Base-by-base conservation (phyloP, 352 stramenopile species). In the Pythium rishiriense region DNA sequence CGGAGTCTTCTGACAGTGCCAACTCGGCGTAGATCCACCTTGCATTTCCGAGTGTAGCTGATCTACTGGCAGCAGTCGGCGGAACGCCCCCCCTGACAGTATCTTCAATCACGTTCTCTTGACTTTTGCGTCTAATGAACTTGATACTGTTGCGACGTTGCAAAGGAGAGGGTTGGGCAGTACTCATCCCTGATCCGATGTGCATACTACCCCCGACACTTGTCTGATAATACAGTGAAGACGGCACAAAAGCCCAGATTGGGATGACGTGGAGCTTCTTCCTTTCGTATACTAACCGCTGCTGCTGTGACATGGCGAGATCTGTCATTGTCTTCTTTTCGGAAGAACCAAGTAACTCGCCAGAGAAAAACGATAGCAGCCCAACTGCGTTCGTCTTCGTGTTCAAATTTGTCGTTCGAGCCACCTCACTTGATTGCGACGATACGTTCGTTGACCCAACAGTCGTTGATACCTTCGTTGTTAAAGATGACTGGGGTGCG, bases 1-100 rank as follows among this genome's bases (percentile, higher is more conserved):
- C 70, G 28, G 68, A 62, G 24, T 78, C 39, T 8, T 60, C 62
- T 5, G 54, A 28, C 14, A 63, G 14, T 25, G 62, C 64, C 21
- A 90, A 31, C 50, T 90, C 77, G 2, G 54, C 73, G 55, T 90
- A 90, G 7, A 90, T 69, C 81, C 81, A 87, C 4, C 46, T 50
- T 8, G 59, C 19, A 9, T 25, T 66, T 11, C 31, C 54, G 33
- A 69, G 46, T 11, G 62, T 64, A 3, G 54, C 37, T 24, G 51
- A 8, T 28, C 12, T 55, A 9, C 51, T 53, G 4, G n/a, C 17
- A 35, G 5, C 52, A 7, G 25, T 26, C 0, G 25, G 49, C 10
- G 17, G 9, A 14, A n/a, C 29, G 37, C n/a, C 14, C 19, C 58
- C 22, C 1, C 21, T n/a, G 2, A 37, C 12, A 8, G 17, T 25